These are phyloP conservation scores for Apiospora rasikravindrae DNA, from an alignment of 2,329 filamentous ascomycete genomes.

Conservation along the genomic window DNA sequence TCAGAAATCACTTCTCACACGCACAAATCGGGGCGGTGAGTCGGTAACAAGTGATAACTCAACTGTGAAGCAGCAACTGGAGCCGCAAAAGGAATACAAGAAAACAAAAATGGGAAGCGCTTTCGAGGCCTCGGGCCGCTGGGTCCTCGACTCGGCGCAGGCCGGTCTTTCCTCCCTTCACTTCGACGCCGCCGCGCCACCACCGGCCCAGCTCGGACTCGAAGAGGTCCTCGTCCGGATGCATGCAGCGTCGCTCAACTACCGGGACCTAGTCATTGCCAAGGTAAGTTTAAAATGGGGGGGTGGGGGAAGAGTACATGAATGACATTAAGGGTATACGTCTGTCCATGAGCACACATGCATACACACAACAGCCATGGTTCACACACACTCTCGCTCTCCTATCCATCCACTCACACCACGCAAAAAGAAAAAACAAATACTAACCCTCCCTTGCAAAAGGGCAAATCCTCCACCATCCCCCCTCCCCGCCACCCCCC, in stretches of 20 bases:
- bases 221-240: constrained; percentile 61
- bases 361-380: neutral
- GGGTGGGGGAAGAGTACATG: neutral
- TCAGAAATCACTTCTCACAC: neutral
- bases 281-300: constrained; percentile 33
- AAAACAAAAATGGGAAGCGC: neutral
- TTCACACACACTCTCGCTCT: neutral
- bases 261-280: constrained; percentile 43
- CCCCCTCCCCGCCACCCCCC: constrained; percentile 21
- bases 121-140: constrained; percentile 21
- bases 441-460: neutral
- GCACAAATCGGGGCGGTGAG: neutral
- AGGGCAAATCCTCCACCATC: constrained; percentile 12
- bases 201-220: constrained; percentile 46
- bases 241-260: constrained; percentile 45
- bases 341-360: neutral
- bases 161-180: constrained; percentile 23
- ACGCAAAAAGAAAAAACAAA: neutral
- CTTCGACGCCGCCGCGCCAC: constrained; percentile 21
- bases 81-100: neutral
- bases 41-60: neutral
- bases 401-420: neutral
- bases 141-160: constrained; percentile 23
- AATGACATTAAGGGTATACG: neutral
- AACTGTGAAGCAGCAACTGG: neutral